Conservation (phyloP, 768 basidiomycete species). For the Amanita molliuscula region DNA sequence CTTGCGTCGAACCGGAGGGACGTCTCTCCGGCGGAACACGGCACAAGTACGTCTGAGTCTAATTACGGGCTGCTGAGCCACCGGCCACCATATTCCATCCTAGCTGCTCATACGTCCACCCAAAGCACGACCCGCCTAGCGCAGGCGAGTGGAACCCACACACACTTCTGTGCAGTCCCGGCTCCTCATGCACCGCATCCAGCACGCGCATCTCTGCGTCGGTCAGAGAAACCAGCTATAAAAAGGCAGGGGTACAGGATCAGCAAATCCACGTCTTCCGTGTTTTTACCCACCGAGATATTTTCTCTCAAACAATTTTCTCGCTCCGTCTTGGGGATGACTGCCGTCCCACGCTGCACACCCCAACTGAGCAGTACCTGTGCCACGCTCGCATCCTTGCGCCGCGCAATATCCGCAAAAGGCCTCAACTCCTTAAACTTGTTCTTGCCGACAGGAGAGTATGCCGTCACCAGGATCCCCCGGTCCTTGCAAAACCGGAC, state of each 20-base stretch:
- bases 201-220: slow-evolving; percentile 29
- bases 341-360: slow-evolving; percentile 46
- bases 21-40: too few species aligned
- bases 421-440: slow-evolving; percentile 23
- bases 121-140: slow-evolving; percentile 24
- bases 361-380: slow-evolving; percentile 58
- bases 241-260: slow-evolving; percentile 24
- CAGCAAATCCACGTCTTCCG: too few species aligned
- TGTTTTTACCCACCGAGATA: slow-evolving; percentile 26
- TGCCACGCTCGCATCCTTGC: slow-evolving; percentile 25
- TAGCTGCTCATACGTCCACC: slow-evolving; percentile 29
- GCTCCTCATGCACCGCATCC: slow-evolving; percentile 26
- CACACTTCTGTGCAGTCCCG: slow-evolving; percentile 30
- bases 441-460: slow-evolving; percentile 31
- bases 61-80: too few species aligned
- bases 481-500: slow-evolving; percentile 28
- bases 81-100: slow-evolving; percentile 25
- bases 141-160: slow-evolving; percentile 20
- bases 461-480: slow-evolving; percentile 36
- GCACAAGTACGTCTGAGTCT: too few species aligned
- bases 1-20: too few species aligned
- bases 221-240: slow-evolving; percentile 24
- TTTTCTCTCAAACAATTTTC: slow-evolving; percentile 38
- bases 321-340: slow-evolving; percentile 54
- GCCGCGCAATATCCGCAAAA: slow-evolving; percentile 22